A percentile compares a stretch with the other conserved stretches of the same genome.
Conservation (phyloP, 2,329 filamentous ascomycete genomes). For the Fusarium sp. region DNA sequence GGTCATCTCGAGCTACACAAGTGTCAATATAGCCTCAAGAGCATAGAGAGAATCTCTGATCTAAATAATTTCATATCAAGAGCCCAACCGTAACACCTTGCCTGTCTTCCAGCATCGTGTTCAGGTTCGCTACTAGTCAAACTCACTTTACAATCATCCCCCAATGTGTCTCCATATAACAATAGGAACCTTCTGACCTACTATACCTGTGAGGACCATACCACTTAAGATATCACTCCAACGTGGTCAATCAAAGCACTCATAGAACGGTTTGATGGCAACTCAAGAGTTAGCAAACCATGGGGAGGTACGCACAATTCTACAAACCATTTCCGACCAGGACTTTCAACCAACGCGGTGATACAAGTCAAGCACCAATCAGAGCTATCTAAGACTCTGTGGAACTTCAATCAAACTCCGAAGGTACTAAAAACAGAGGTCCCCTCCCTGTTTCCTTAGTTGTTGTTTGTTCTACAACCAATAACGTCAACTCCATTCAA, state of each 20-base stretch:
- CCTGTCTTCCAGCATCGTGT: neutral
- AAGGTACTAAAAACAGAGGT: neutral
- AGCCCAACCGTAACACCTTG: neutral
- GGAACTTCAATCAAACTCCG: neutral
- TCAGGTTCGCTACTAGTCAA: neutral
- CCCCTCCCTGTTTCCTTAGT: neutral
- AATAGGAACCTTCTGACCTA: neutral
- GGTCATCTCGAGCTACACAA: neutral
- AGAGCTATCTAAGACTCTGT: neutral
- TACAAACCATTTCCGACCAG: neutral
- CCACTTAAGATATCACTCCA: neutral
- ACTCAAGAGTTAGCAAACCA: neutral
- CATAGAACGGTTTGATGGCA: neutral
- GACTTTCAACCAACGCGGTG: neutral
- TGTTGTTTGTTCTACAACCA: neutral
- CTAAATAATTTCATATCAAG: neutral
- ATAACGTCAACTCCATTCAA: neutral
- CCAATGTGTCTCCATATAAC: neutral
- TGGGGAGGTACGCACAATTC: neutral
- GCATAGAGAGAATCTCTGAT: accelerated
- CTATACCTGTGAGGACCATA: neutral
- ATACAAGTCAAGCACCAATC: neutral
- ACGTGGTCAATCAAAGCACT: neutral
- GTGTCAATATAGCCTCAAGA: neutral
- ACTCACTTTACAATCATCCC: neutral